Conservation (phyloP, 2,329 filamentous ascomycete genomes). For the Sclerotinia subarctica region DNA sequence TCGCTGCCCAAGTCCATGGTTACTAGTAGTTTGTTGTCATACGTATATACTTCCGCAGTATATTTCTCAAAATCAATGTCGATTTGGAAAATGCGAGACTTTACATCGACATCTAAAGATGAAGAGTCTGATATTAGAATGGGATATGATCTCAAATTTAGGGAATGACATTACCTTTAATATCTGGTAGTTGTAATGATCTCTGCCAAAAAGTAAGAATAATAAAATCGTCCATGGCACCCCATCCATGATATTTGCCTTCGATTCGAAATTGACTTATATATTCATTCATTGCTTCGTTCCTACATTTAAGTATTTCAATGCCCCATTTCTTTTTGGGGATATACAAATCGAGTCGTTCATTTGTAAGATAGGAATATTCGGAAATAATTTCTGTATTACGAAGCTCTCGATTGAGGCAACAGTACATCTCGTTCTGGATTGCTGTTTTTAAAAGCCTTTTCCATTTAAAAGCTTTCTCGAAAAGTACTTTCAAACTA, state of each 20-base stretch:
- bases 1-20: not conserved
- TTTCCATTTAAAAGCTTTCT: not conserved
- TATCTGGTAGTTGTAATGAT: not conserved
- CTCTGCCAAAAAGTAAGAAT: conserved; percentile 6
- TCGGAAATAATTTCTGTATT: not conserved
- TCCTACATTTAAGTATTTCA: not conserved
- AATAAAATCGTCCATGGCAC: not conserved
- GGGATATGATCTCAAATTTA: not conserved
- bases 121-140: not conserved
- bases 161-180: not conserved
- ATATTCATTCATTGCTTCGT: not conserved
- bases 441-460: not conserved
- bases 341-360: conserved; percentile 4
- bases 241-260: not conserved
- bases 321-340: not conserved
- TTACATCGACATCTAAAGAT: not conserved
- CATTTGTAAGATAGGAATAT: not conserved
- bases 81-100: not conserved
- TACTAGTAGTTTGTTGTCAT: not conserved
- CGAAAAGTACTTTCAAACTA: not conserved
- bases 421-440: conserved; percentile 2
- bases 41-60: not conserved
- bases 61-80: not conserved
- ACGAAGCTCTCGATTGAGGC: not conserved
- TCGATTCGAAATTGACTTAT: not conserved